phyloP scores from a whole-genome alignment of 495 filamentous ascomycete genomes.

The Xylaria longipes region DNA sequence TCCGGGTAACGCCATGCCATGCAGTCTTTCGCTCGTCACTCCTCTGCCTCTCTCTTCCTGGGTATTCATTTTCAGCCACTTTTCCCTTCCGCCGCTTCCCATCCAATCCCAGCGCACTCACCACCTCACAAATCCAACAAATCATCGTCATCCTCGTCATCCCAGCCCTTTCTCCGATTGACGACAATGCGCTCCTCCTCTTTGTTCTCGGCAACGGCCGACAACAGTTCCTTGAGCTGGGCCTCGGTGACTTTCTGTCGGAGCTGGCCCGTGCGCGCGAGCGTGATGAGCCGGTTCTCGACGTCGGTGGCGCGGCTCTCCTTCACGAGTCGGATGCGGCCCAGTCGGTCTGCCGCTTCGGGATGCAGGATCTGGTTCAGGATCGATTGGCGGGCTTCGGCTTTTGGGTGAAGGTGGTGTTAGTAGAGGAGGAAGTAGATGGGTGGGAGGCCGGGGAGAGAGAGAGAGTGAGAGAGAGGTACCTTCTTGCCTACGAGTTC shows the following conservation, averaged over 20 bases:
- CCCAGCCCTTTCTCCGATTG: slow-evolving; percentile 79
- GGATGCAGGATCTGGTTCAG: slow-evolving; percentile 92
- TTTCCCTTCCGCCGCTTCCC: background rate
- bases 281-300: slow-evolving; percentile 90
- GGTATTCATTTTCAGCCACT: background rate
- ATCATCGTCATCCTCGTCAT: slow-evolving; percentile 90
- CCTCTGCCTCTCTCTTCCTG: background rate
- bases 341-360: slow-evolving; percentile 89
- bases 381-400: slow-evolving; percentile 75
- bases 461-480: background rate
- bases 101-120: background rate
- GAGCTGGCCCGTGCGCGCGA: slow-evolving; percentile 86
- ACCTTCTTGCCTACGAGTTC: slow-evolving; percentile 21
- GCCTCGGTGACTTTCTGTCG: slow-evolving; percentile 87
- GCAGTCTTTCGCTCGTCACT: background rate
- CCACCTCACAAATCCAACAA: slow-evolving; percentile 62
- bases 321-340: slow-evolving; percentile 94
- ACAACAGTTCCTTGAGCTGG: slow-evolving; percentile 89
- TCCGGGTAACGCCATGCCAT: slow-evolving; percentile 36
- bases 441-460: background rate
- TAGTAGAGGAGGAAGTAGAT: slow-evolving; percentile 18
- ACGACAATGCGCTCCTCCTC: slow-evolving; percentile 84
- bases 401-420: slow-evolving; percentile 38
- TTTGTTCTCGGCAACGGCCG: slow-evolving; percentile 76
- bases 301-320: slow-evolving; percentile 87